Base-by-base conservation (phyloP, 345 rosid species). In the Nasturtium officinale region DNA sequence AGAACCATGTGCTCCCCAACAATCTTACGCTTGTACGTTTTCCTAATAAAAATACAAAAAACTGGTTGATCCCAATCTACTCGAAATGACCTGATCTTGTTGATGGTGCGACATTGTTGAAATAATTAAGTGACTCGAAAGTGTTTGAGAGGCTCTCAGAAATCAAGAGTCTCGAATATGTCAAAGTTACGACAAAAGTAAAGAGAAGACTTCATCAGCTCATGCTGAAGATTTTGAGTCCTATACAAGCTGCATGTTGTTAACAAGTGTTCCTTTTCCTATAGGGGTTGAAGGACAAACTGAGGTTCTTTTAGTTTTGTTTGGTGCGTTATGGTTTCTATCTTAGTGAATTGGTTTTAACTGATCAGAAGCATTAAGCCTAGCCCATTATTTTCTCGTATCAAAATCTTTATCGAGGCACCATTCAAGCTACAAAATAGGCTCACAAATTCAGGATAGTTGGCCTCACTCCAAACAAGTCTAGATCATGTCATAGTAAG, bases 1-100 rank as follows among this genome's bases (percentile, higher is more conserved):
- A 48, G 25, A 70, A 65, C 64, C 80, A 77, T 65, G 80, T 77
- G 80, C 80, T 30, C 48, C 72, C 80, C 80, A 71, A 65, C 77
- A 30, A 58, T 77, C 35, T 65, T 38, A 20, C 29, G 28, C 9
- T 40, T 20, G 38, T 69, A 63, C 47, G 17, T 55, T 64, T 64
- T 26, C 42, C 16, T 38, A 18, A 38, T 61, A 45, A 25, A 52
- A 51, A 21, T 59, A 51, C 8, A 25, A 11, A 48, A 47, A 7
- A 32, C 38, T 53, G 52, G 33, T 48, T 65, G 50, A 18, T 25
- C n/a, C 20, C 20, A 63, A 61, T 25, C 54, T 20, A 29, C 61
- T 35, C 40, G 12, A 20, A 6, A 30, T 42, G 5, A 42, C 12
- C 11, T 72, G 38, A 33, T 33, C 63, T 54, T 52, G 48, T 54